These are phyloP conservation scores for Termitomyces bulborhizus DNA, from an alignment of 768 basidiomycete genomes.

Conservation along the genomic window DNA sequence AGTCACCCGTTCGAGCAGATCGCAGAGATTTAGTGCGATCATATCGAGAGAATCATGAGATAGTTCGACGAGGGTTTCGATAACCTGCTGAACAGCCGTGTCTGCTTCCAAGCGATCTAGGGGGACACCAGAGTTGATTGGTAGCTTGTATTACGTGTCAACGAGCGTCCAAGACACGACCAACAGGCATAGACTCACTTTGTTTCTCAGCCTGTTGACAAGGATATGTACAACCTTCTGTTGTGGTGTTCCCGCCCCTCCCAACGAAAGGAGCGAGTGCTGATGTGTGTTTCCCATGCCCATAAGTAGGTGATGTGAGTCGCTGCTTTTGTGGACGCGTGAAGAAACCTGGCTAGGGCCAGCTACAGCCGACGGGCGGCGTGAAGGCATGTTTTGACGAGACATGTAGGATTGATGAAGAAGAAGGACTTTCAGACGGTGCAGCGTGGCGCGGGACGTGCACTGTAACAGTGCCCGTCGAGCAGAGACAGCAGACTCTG, in stretches of 20 bases:
- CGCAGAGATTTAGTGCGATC: conserved; percentile 72
- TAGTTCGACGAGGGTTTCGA: conserved; percentile 76
- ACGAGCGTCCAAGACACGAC: conserved; percentile 1
- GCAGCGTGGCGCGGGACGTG: neutral
- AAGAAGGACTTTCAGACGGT: conserved; percentile 1
- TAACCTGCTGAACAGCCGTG: conserved; percentile 64
- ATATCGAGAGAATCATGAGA: conserved; percentile 72
- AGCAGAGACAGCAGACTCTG: conserved; percentile 9
- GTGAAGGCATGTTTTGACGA: conserved; percentile 35
- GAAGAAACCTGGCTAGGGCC: conserved; percentile 25
- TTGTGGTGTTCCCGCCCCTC: conserved; percentile 51
- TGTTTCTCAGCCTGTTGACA: conserved; percentile 75
- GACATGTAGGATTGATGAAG: conserved; percentile 3
- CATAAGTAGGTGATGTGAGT: conserved; percentile 44
- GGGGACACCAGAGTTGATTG: conserved; percentile 73
- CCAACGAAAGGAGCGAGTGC: conserved; percentile 29
- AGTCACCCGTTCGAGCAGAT: conserved; percentile 70
- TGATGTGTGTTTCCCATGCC: conserved; percentile 17
- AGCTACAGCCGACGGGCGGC: conserved; percentile 57
- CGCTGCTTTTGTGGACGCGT: conserved; percentile 43
- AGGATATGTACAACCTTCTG: conserved; percentile 79
- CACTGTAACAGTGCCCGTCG: conserved; percentile 11
- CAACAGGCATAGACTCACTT: conserved; percentile 38
- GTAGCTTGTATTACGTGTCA: conserved; percentile 48
- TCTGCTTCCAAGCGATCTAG: conserved; percentile 74